Evolutionary conservation across 768 basidiomycete species (phyloP).

Genomic region (Cyclocybe cylindracea): DNA sequence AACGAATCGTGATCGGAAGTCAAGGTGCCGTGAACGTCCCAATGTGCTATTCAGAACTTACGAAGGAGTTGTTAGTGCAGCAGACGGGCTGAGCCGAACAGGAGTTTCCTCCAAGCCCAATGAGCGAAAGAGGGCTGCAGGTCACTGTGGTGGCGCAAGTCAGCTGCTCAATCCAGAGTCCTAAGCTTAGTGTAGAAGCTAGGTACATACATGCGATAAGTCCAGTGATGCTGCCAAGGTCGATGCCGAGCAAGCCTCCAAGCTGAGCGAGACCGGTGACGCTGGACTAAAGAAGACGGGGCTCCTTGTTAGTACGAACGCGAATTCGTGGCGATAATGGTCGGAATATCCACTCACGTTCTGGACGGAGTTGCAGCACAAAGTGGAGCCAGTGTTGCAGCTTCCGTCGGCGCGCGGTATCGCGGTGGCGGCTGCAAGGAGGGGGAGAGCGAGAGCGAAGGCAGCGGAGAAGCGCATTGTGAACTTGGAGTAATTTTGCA

Average conservation of each 20-base stretch:
- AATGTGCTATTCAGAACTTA: background rate
- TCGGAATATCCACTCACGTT: constrained; percentile 2
- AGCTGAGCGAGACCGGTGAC: background rate
- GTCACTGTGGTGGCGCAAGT: constrained; percentile 6
- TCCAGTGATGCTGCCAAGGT: constrained; percentile 5
- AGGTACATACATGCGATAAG: constrained; percentile 13
- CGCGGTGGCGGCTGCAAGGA: constrained; percentile 20
- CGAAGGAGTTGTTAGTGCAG: constrained; percentile 15
- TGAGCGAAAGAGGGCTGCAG: constrained; percentile 12
- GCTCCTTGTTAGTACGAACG: too few relatives aligned
- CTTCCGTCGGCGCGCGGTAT: constrained; percentile 7
- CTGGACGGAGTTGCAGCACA: constrained; percentile 20
- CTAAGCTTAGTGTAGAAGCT: background rate
- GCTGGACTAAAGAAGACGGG: too few relatives aligned
- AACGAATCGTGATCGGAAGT: background rate
- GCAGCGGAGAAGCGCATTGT: constrained; percentile 15
- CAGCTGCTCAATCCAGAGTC: background rate
- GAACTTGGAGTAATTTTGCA: background rate
- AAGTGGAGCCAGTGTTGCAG: constrained; percentile 19
- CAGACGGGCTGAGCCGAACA: constrained; percentile 16
- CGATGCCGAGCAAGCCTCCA: constrained; percentile 13
- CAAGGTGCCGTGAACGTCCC: background rate
- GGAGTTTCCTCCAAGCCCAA: constrained; percentile 10
- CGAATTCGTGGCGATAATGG: too few relatives aligned
- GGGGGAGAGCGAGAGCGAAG: constrained; percentile 18